Percentiles rank a stretch among this genome's conserved stretches.
Conservation (phyloP, 2,329 filamentous ascomycete genomes). For the Ophiocordyceps sinensis region DNA sequence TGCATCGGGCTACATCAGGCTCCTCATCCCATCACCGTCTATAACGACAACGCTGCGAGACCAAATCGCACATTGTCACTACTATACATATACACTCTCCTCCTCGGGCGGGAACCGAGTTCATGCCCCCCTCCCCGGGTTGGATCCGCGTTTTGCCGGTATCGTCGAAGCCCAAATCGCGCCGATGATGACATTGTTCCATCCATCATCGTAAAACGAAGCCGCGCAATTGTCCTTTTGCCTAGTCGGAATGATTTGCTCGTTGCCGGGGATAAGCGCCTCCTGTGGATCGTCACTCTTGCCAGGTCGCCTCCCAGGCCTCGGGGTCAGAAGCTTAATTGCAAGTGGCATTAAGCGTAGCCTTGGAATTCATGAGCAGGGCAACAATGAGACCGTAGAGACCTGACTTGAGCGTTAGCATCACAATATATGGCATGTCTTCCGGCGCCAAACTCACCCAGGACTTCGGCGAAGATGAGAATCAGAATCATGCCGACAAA, state of each 20-base stretch:
- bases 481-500: conserved; percentile 98
- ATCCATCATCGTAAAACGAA: conserved; percentile 6
- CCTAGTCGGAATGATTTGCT: conserved; percentile 3
- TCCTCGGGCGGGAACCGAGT: conserved; percentile 3
- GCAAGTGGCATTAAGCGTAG: conserved; percentile 47
- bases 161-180: neutral
- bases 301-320: conserved; percentile 16
- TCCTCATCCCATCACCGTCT: conserved; percentile 28
- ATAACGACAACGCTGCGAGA: conserved; percentile 27
- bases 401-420: conserved; percentile 38
- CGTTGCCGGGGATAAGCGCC: conserved; percentile 6
- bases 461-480: conserved; percentile 98
- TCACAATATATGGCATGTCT: neutral
- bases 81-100: conserved; percentile 32
- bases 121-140: neutral
- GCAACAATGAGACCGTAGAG: conserved; percentile 98
- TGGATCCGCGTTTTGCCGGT: neutral
- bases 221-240: conserved; percentile 9
- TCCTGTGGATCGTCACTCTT: conserved; percentile 18
- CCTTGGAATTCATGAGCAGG: conserved; percentile 98
- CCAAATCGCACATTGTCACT: conserved; percentile 30
- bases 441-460: conserved; percentile 48
- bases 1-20: conserved; percentile 26
- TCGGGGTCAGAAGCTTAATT: conserved; percentile 16
- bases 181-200: neutral